Base-by-base conservation (phyloP, 768 basidiomycete species). In the Clitopilus hobsonii region DNA sequence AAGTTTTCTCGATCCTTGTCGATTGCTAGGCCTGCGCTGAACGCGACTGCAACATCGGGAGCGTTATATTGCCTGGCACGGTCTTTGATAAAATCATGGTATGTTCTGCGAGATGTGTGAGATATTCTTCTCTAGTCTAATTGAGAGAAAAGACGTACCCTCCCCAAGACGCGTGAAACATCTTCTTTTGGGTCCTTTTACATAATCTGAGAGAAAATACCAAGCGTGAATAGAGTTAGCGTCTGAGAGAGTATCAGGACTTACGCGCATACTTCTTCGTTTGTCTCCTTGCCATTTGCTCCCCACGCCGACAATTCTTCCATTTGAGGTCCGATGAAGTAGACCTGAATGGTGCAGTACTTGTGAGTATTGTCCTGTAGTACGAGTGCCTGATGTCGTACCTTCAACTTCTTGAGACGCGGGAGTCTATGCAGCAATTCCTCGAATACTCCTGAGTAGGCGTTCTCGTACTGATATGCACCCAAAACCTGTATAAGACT, bases 41-140 rank as follows among this genome's bases (percentile, higher is more conserved):
- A 74, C 1, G 71, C 71, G 24, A 73, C 56, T 0, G 70, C 73
- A 7, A 75, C 62, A 36, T 72, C 71, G 1, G 71, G 71, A 32
- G 58, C 62, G 8, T 13, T 54, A 52, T 65, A 70, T 6, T 56
- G 47, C 10, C 5, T 24, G 10, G 62, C 61, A 13, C 58, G 41
- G 7, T 57, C 30, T 11, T 38, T 50, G 16, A 63, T 61, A 49
- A 59, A 65, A 11, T 65, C 58, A 22, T 73, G 69, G 53, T 74
- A 76, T 3, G 61, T 58, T 22, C 72, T 74, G 51, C 3, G 52
- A 38, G n/a, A 29, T 13, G 55, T 22, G 51, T 28, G 25, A 22
- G 56, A 36, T 26, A 36, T 14, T 1, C 13, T 49, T 38, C 18
- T 25, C 8, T 18, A 8, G 20, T 6, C 20, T 24, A 36, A 5